phyloP scores from a whole-genome alignment of 805 yeast species.

The Wickerhamomyces xylosicus region DNA sequence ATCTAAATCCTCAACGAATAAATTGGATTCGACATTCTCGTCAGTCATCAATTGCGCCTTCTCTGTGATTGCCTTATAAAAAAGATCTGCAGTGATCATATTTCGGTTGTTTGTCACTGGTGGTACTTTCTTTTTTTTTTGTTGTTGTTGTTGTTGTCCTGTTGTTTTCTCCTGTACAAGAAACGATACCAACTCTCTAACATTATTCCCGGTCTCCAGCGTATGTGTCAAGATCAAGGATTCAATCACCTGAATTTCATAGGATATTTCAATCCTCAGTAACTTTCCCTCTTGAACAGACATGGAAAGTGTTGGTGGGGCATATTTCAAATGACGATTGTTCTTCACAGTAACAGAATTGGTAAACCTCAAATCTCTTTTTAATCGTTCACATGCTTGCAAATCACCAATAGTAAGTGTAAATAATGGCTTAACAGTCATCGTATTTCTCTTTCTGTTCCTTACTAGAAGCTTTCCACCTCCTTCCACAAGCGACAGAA shows the following conservation, averaged over 20 bases:
- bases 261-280: neutral
- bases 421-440: neutral
- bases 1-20: slow-evolving; percentile 31
- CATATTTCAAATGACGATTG: neutral
- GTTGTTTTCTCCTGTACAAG: neutral
- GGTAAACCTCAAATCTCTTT: neutral
- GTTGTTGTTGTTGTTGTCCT: neutral
- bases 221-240: neutral
- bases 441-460: neutral
- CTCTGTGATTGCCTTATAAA: slow-evolving; percentile 40
- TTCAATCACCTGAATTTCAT: neutral
- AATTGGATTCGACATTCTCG: slow-evolving; percentile 10
- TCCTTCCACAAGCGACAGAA: neutral
- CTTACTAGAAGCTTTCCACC: neutral
- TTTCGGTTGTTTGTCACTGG: neutral
- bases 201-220: neutral
- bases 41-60: slow-evolving; percentile 22
- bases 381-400: neutral
- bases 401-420: neutral
- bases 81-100: slow-evolving; percentile 24
- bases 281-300: neutral
- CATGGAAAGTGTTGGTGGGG: neutral
- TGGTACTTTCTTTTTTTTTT: no score
- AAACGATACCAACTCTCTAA: neutral
- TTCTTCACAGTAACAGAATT: neutral